Evolutionary conservation across 371 early-diverging fungal genomes (phyloP), one percentile per base, ranked within the genome.

Genomic region (Mucor plumbeus): DNA sequence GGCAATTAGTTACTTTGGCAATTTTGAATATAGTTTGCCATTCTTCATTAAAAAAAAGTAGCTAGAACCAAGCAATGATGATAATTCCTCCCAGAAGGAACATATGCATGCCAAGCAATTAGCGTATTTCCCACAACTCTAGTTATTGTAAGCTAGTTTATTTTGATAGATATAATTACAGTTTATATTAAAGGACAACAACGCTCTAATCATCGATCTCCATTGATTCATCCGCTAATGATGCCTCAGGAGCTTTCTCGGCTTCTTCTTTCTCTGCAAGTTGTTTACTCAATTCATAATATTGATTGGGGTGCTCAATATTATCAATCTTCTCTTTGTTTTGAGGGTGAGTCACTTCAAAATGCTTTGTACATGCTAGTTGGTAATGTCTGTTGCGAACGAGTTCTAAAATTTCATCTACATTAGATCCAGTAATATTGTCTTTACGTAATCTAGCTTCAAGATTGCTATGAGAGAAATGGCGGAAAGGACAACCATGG

Each of bases 401-500:
- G 43, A 95, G 77, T 0, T 80, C 72, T 60, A 87, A 65, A 13
- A 99, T 86, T 67, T 94, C 94, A 19, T 78, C 72, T 8, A 88
- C 75, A 7, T 87, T 85, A 8, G 78, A 65, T 5, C 88, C 85
- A 21, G 75, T 76, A 26, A 90, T 74, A 5, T 81, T 70, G 35
- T 85, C 80, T 47, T 73, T 65, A 35, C 72, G 69, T 15, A 95
- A 68, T 11, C 85, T 81, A 3, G 82, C 74, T 35, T 85, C 80
- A 35, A 97, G 75, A 35, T 85, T 87, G 3, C 89, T 85, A 0
- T 79, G 56, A 4, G 90, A 82, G 43, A 90, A 91, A 68, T 96
- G 93, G 40, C 91, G 85, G 85, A 96, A 99, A n/a, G 99, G 99
- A 74, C 99, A 99, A 4, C 99, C 99, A 39, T 97, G 97, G 68